Conservation (phyloP, 371 early-diverging fungal genomes). For the Saksenaea oblongispora region DNA sequence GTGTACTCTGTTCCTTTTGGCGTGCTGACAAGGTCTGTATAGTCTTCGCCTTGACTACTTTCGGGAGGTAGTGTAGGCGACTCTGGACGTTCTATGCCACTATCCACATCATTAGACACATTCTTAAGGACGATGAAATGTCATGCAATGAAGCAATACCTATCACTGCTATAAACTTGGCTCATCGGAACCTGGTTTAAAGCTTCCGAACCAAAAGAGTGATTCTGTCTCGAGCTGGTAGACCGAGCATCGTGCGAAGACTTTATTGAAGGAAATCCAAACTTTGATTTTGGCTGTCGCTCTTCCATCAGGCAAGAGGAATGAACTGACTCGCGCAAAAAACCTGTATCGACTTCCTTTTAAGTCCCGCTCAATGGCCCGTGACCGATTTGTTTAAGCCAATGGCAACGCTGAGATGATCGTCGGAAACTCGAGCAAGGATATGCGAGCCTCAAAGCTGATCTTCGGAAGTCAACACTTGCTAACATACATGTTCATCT, state of each 20-base stretch:
- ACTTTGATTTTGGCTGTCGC: neutral
- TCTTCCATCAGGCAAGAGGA: neutral
- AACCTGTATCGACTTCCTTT: neutral
- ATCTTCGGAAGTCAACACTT: no score
- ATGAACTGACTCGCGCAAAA: neutral
- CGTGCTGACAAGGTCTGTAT: neutral
- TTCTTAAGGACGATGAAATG: neutral
- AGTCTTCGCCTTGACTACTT: constrained; percentile 14
- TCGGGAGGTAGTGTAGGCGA: constrained; percentile 21
- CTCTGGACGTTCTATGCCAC: constrained; percentile 10
- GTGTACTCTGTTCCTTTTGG: neutral
- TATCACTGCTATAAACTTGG: neutral
- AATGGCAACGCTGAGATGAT: no score
- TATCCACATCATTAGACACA: neutral
- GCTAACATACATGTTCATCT: no score
- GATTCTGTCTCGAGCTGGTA: neutral
- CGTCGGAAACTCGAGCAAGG: no score
- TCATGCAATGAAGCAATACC: neutral
- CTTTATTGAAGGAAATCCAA: neutral
- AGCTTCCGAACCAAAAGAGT: neutral
- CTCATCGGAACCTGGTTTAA: neutral
- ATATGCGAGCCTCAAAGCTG: no score
- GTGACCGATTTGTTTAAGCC: no score
- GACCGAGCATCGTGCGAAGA: neutral
- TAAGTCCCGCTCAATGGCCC: no score